Evolutionary conservation across 208 protist genomes (phyloP).

Genomic region (Tritrichomonas musculus): DNA sequence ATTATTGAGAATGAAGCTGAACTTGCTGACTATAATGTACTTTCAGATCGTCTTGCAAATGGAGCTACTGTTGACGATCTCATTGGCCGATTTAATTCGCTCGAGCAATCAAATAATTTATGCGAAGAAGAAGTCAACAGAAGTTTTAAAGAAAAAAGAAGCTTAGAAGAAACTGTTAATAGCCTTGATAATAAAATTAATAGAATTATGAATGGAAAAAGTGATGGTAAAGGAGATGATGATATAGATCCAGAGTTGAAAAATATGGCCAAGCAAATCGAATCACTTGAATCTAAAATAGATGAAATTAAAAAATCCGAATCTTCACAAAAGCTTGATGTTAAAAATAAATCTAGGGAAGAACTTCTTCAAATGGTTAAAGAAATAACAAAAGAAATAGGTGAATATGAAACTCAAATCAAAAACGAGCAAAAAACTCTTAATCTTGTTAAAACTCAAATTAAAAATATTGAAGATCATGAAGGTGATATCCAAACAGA

Average conservation of each 20-base stretch:
- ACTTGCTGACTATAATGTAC: conserved; percentile 10
- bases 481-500: conserved; percentile 20
- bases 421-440: neutral
- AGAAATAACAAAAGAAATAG: neutral
- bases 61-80: neutral
- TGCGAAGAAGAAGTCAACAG: neutral
- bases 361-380: conserved; percentile 2
- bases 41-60: neutral
- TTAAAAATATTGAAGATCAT: neutral
- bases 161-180: neutral
- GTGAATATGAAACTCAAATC: neutral
- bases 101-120: neutral
- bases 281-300: neutral
- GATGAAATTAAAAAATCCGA: neutral
- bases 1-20: neutral
- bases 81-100: neutral
- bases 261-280: neutral
- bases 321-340: no score
- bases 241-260: neutral
- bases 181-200: neutral
- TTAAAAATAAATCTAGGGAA: neutral
- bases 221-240: no score
- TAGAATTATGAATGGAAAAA: neutral
- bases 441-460: neutral
- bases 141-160: neutral